Percentiles rank a stretch among this genome's conserved stretches.
These are phyloP conservation scores for Seiridium unicorne DNA, from an alignment of 2,329 filamentous ascomycete species.

Conservation along the genomic window DNA sequence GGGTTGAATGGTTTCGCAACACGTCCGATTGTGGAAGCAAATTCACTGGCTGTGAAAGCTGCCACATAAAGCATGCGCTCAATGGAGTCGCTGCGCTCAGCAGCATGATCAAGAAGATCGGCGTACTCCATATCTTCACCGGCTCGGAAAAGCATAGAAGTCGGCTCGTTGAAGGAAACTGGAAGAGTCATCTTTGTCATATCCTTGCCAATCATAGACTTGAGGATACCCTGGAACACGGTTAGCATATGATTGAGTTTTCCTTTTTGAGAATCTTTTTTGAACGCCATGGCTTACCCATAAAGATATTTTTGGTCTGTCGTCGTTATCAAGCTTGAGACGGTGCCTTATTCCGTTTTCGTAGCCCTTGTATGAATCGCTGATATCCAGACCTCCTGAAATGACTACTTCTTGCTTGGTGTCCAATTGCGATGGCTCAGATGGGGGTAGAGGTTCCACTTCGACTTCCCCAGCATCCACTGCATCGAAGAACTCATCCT, in stretches of 20 bases:
- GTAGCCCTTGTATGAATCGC: constrained; percentile 80
- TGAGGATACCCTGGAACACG: constrained; percentile 74
- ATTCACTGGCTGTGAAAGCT: constrained; percentile 93
- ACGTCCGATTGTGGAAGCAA: constrained; percentile 93
- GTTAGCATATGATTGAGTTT: constrained; percentile 18
- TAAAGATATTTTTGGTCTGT: constrained; percentile 89
- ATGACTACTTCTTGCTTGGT: constrained; percentile 46
- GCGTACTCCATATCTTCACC: constrained; percentile 98
- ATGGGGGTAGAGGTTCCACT: constrained; percentile 64
- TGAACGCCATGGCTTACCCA: constrained; percentile 66
- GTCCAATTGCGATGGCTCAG: constrained; percentile 36
- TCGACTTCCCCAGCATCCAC: constrained; percentile 91
- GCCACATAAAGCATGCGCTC: constrained; percentile 94
- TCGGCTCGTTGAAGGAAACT: constrained; percentile 98
- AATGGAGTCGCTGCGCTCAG: constrained; percentile 79
- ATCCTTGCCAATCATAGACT: constrained; percentile 99
- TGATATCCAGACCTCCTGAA: constrained; percentile 60
- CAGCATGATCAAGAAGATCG: constrained; percentile 85
- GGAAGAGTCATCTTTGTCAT: constrained; percentile 99
- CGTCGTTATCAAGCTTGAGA: constrained; percentile 86
- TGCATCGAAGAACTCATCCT: constrained; percentile 96
- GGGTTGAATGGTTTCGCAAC: constrained; percentile 99
- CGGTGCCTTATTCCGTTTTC: constrained; percentile 80
- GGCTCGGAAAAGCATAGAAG: constrained; percentile 89
- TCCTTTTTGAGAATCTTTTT: background rate